Conservation (phyloP, 306 rosid genomes). For the Rosa rugosa region DNA sequence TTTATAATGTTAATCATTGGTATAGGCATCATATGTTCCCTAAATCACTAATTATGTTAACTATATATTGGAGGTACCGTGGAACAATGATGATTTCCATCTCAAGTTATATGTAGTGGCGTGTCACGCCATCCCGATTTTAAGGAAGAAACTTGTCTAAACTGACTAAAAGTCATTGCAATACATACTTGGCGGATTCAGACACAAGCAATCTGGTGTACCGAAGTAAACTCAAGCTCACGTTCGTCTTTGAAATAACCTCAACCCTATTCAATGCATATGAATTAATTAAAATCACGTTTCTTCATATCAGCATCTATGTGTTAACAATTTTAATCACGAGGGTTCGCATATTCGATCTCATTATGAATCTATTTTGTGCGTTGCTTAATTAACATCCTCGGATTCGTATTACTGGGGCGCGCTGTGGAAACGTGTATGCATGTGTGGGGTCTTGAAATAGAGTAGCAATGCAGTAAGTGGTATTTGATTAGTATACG, state of each 20-base stretch:
- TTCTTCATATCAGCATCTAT: background rate
- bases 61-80: background rate
- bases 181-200: background rate
- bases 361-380: background rate
- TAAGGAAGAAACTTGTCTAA: background rate
- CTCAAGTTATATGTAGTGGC: background rate
- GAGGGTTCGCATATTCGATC: background rate
- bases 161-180: background rate
- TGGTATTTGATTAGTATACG: background rate
- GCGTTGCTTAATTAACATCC: background rate
- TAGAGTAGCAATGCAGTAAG: background rate
- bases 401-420: background rate
- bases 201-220: background rate
- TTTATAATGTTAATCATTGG: background rate
- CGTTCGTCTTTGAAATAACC: background rate
- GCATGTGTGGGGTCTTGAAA: background rate
- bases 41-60: background rate
- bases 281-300: background rate
- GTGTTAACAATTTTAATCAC: background rate
- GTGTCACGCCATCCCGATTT: background rate
- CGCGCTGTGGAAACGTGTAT: background rate
- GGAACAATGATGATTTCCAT: background rate
- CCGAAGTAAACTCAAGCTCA: background rate
- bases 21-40: background rate
- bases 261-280: background rate